These are phyloP conservation scores for Mycena citricolor DNA, from an alignment of 1,284 basidiomycete genomes.

Conservation along the genomic window DNA sequence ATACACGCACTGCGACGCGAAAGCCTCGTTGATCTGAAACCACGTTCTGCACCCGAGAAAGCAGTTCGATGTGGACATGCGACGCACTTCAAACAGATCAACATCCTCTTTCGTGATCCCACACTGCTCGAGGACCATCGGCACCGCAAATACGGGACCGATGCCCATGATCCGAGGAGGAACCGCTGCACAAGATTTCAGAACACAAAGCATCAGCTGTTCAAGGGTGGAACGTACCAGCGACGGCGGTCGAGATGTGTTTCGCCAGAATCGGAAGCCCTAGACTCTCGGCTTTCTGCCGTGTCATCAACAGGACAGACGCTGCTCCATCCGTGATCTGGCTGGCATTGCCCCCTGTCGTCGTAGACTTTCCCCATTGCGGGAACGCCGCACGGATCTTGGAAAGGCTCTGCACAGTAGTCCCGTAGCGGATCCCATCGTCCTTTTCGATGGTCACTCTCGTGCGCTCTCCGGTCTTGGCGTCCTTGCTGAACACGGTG, in stretches of 20 bases:
- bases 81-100: constrained; percentile 77
- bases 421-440: constrained; percentile 81
- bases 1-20: constrained; percentile 87
- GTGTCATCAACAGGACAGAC: constrained; percentile 83
- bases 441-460: constrained; percentile 67
- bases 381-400: constrained; percentile 84
- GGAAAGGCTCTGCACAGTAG: constrained; percentile 66
- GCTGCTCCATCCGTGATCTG: constrained; percentile 85
- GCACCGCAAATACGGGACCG: constrained; percentile 74
- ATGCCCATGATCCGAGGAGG: constrained; percentile 86
- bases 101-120: constrained; percentile 73
- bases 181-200: constrained; percentile 46
- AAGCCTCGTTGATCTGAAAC: constrained; percentile 87
- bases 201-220: constrained; percentile 18
- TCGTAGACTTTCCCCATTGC: constrained; percentile 77
- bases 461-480: constrained; percentile 52
- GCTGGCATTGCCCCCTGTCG: constrained; percentile 88
- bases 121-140: constrained; percentile 59
- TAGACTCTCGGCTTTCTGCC: constrained; percentile 79
- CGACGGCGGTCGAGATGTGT: constrained; percentile 73
- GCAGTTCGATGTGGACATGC: constrained; percentile 53
- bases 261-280: constrained; percentile 76
- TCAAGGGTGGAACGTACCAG: constrained; percentile 49
- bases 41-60: background rate
- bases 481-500: constrained; percentile 58